These are phyloP conservation scores for Termitomyces sp. DNA, from an alignment of 768 basidiomycete genomes.

Conservation along the genomic window DNA sequence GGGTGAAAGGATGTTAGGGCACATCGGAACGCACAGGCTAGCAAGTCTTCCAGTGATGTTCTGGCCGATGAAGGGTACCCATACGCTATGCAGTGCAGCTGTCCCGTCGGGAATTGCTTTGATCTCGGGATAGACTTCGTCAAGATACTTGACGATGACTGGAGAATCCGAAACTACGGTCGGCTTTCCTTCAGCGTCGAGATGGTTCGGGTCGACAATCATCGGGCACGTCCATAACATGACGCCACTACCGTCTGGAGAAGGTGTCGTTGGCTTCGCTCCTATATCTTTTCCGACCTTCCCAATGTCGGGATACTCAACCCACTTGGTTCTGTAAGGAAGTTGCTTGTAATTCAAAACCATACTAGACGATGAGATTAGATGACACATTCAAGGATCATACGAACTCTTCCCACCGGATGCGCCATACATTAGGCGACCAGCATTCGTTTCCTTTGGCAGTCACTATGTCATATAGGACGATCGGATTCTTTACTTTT, in stretches of 20 bases:
- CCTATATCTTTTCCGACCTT: conserved; percentile 27
- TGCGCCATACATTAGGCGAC: conserved; percentile 15
- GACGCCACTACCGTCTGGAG: conserved; percentile 11
- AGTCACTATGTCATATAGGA: conserved; percentile 13
- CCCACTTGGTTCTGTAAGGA: conserved; percentile 35
- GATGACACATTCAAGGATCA: background rate
- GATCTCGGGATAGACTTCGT: conserved; percentile 15
- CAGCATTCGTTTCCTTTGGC: conserved; percentile 5
- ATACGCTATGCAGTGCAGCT: conserved; percentile 6
- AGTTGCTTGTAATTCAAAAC: conserved; percentile 21
- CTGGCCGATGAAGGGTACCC: conserved; percentile 6
- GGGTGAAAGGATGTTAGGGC: conserved; percentile 5
- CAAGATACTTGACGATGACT: conserved; percentile 16
- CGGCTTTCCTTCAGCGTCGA: conserved; percentile 6
- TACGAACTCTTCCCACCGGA: conserved; percentile 3
- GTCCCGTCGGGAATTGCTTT: conserved; percentile 15
- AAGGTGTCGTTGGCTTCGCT: conserved; percentile 21
- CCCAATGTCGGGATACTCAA: conserved; percentile 40
- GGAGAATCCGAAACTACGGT: conserved; percentile 12
- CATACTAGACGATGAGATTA: background rate
- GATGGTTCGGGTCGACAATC: conserved; percentile 12
- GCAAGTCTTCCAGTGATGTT: background rate
- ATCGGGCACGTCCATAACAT: conserved; percentile 13
- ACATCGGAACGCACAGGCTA: background rate
- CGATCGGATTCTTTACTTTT: background rate